Evolutionary conservation across 352 stramenopile genomes (phyloP).

Genomic region (Pilasporangium apinafurcum): DNA sequence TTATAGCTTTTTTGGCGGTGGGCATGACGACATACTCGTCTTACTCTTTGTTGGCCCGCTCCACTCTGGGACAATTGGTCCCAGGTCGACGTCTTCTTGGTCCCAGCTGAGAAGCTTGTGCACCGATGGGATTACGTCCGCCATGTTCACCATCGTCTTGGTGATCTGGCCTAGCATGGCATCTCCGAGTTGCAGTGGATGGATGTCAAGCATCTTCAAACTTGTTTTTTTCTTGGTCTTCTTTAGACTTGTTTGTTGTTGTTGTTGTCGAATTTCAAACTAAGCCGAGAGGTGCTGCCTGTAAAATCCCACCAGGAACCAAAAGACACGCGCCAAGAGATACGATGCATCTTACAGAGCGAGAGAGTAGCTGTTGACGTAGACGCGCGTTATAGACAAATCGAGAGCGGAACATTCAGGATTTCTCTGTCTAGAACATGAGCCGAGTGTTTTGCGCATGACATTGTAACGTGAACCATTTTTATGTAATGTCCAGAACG

Average conservation of each 20-base stretch:
- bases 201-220: not conserved
- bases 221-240: not conserved
- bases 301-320: too few species aligned
- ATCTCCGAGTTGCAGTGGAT: slow-evolving; percentile 17
- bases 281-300: too few species aligned
- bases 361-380: too few species aligned
- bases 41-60: not conserved
- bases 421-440: too few species aligned
- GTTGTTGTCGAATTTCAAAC: not conserved
- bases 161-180: slow-evolving; percentile 28
- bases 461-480: too few species aligned
- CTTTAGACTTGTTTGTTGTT: not conserved
- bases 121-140: slow-evolving; percentile 34
- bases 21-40: not conserved
- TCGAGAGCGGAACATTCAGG: too few species aligned
- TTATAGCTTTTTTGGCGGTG: too few species aligned
- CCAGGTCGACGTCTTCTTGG: slow-evolving; percentile 14
- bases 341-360: too few species aligned
- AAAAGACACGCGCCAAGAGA: too few species aligned
- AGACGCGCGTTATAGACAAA: too few species aligned
- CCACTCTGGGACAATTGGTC: slow-evolving; percentile 17
- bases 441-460: too few species aligned
- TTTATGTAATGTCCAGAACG: too few species aligned
- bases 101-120: slow-evolving; percentile 49
- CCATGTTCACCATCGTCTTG: slow-evolving; percentile 21